Percentiles rank a stretch among this genome's conserved stretches.
These are phyloP conservation scores for Apiospora kogelbergensis DNA, from an alignment of 2,329 filamentous ascomycete species.

Conservation along the genomic window DNA sequence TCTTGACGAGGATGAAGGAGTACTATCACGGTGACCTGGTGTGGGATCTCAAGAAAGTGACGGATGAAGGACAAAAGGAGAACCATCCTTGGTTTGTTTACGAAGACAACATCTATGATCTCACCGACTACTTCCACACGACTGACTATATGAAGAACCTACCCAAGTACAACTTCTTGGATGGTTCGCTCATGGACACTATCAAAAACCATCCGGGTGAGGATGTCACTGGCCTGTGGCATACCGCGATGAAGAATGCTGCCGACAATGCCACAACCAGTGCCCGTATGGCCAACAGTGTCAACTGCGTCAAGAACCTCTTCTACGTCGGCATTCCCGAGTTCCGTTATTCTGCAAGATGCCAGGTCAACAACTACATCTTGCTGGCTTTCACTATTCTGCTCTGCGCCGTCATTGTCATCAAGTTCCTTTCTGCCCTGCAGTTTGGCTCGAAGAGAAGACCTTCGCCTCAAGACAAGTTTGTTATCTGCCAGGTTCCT, in stretches of 20 bases:
- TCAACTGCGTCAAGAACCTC: slow-evolving; percentile 78
- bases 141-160: slow-evolving; percentile 56
- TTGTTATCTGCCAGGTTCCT: slow-evolving; percentile 96
- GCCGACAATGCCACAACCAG: slow-evolving; percentile 51
- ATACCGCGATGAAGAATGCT: slow-evolving; percentile 48
- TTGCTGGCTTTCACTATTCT: slow-evolving; percentile 85
- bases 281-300: slow-evolving; percentile 59
- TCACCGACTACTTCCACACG: slow-evolving; percentile 90
- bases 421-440: slow-evolving; percentile 91
- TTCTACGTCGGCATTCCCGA: slow-evolving; percentile 85
- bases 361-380: slow-evolving; percentile 89
- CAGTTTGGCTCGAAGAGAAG: slow-evolving; percentile 91
- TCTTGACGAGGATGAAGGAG: slow-evolving; percentile 77
- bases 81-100: slow-evolving; percentile 80
- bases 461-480: slow-evolving; percentile 92
- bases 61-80: slow-evolving; percentile 63
- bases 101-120: slow-evolving; percentile 75
- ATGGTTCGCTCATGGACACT: slow-evolving; percentile 63
- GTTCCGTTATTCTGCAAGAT: slow-evolving; percentile 75
- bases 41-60: slow-evolving; percentile 59
- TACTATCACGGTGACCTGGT: slow-evolving; percentile 89
- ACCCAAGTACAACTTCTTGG: slow-evolving; percentile 68
- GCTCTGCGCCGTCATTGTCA: slow-evolving; percentile 73
- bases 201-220: slow-evolving; percentile 75
- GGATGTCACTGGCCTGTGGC: slow-evolving; percentile 71